Conservation (phyloP, 2,329 filamentous ascomycete species). For the Sporothrix globosa region DNA sequence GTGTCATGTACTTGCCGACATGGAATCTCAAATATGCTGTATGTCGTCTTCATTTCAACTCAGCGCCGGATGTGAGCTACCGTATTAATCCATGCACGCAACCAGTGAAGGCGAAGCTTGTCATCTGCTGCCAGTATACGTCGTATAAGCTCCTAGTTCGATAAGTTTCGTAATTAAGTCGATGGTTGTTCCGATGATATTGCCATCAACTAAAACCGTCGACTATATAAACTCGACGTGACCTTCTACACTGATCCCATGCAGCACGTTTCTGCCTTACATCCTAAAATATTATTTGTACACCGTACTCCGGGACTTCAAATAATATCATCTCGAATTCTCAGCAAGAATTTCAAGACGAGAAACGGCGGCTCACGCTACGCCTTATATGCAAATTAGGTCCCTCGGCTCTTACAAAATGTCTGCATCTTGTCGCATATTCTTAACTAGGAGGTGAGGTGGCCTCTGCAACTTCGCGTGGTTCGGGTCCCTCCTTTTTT, state of each 20-base stretch:
- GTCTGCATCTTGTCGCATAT: background rate
- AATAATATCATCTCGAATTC: background rate
- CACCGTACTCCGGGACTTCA: background rate
- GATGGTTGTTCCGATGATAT: background rate
- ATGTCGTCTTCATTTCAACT: no score
- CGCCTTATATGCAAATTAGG: conserved; percentile 9
- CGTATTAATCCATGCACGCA: no score
- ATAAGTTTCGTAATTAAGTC: background rate
- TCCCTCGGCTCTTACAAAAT: background rate
- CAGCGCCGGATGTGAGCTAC: no score
- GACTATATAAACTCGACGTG: background rate
- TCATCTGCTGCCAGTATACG: no score
- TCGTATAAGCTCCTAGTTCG: no score
- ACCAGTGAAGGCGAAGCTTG: no score
- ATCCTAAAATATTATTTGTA: background rate
- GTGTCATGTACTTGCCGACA: no score
- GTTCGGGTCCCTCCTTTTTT: conserved; percentile 20
- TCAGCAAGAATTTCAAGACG: background rate
- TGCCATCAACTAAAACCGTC: background rate
- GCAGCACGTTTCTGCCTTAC: background rate
- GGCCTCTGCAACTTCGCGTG: conserved; percentile 8
- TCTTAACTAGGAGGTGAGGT: background rate
- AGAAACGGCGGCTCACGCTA: background rate
- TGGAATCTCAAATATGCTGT: no score
- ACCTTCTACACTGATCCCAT: background rate